Conservation (phyloP, 2,329 filamentous ascomycete species). For the Diaporthe ilicicola region DNA sequence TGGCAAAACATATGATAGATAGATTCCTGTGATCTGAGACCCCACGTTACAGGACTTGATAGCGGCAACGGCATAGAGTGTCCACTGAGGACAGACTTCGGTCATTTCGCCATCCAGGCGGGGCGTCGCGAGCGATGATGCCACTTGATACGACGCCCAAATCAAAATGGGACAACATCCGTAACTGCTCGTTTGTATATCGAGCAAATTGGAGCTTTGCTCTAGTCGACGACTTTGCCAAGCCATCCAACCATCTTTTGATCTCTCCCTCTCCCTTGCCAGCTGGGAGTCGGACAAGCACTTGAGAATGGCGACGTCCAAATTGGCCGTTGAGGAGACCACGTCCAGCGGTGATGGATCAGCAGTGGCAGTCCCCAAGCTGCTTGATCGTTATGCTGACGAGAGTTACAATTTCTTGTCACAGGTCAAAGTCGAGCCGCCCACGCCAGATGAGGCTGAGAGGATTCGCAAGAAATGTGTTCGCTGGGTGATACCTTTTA, state of each 20-base stretch:
- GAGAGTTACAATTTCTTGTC: conserved; percentile 53
- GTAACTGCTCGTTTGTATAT: neutral
- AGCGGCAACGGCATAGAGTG: neutral
- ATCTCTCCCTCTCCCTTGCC: neutral
- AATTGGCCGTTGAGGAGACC: neutral
- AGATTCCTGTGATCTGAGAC: neutral
- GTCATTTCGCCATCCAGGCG: conserved; percentile 20
- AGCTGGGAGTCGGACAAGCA: neutral
- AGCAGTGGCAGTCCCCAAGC: conserved; percentile 37
- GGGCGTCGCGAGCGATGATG: conserved; percentile 27
- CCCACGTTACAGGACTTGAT: neutral
- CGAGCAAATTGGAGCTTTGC: neutral
- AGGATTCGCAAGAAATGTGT: conserved; percentile 46
- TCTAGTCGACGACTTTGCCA: neutral
- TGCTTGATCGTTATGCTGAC: conserved; percentile 49
- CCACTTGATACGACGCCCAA: neutral
- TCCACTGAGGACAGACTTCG: neutral
- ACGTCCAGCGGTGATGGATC: conserved; percentile 10
- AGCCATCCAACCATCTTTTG: neutral
- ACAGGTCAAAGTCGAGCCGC: conserved; percentile 47
- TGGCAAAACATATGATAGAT: neutral
- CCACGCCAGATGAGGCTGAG: conserved; percentile 39
- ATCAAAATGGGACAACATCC: neutral
- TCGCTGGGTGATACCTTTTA: conserved; percentile 47
- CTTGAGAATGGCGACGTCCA: conserved; percentile 3